These are phyloP conservation scores for Fusarium luffae DNA, from an alignment of 2,329 filamentous ascomycete species.

Conservation along the genomic window DNA sequence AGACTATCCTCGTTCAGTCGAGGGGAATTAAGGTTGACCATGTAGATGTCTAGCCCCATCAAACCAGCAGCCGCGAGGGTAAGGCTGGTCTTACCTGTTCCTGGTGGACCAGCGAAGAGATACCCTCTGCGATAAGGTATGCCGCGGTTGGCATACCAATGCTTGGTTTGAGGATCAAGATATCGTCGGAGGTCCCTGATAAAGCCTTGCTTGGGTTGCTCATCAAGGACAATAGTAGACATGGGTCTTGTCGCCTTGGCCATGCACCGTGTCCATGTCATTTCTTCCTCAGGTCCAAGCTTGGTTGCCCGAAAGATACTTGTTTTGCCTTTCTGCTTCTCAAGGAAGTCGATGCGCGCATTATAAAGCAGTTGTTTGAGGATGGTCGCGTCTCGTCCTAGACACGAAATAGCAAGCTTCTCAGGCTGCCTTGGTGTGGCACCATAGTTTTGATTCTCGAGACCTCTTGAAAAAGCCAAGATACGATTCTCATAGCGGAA, in stretches of 20 bases:
- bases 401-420: conserved; percentile 5
- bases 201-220: conserved; percentile 25
- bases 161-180: conserved; percentile 27
- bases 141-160: conserved; percentile 33
- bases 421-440: not conserved
- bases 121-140: conserved; percentile 40
- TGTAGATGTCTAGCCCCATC: conserved; percentile 35
- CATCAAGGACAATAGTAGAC: conserved; percentile 31
- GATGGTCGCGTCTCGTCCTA: conserved; percentile 18
- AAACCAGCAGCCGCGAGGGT: conserved; percentile 27
- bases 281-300: not conserved
- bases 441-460: not conserved
- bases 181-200: conserved; percentile 33
- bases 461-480: conserved; percentile 17
- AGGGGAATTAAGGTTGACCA: conserved; percentile 22
- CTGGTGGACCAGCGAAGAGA: conserved; percentile 36
- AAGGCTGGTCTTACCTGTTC: conserved; percentile 36
- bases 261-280: conserved; percentile 27
- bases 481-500: conserved; percentile 20
- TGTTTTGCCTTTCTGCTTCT: conserved; percentile 25
- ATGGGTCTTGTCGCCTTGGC: conserved; percentile 32
- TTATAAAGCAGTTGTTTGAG: conserved; percentile 31
- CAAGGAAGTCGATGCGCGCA: conserved; percentile 21
- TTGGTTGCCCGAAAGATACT: conserved; percentile 24
- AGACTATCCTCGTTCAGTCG: conserved; percentile 24